phyloP scores from a whole-genome alignment of 140 eudicot genomes.

The Bidens hawaiensis region DNA sequence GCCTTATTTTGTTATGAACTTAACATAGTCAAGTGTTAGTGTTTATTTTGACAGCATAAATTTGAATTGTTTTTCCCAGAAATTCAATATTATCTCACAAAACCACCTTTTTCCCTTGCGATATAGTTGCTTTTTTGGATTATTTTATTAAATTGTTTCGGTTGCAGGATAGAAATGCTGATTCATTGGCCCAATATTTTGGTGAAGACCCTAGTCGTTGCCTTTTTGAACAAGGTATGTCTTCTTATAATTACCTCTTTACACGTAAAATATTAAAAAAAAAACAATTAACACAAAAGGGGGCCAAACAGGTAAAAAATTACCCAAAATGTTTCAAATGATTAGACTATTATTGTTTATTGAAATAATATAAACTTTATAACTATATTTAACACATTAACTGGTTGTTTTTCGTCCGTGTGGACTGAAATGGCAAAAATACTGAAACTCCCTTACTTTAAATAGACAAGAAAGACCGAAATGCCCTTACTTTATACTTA shows the following conservation, averaged over 20 bases:
- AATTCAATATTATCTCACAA: no score
- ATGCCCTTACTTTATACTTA: no score
- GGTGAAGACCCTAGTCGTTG: slow-evolving; percentile 87
- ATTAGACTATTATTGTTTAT: neutral
- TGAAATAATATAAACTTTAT: neutral
- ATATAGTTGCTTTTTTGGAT: neutral
- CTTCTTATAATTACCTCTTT: neutral
- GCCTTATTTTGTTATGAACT: neutral
- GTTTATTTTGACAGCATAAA: no score
- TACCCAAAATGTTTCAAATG: neutral
- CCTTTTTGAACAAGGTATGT: slow-evolving; percentile 84
- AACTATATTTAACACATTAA: neutral
- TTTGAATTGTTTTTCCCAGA: neutral
- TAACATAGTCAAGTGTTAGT: neutral
- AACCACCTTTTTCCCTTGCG: no score
- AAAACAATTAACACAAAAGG: neutral
- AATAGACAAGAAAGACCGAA: no score
- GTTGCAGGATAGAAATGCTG: slow-evolving; percentile 74
- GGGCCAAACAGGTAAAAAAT: neutral
- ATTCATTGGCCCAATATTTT: slow-evolving; percentile 71
- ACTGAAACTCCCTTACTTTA: no score
- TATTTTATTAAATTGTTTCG: slow-evolving; percentile 8
- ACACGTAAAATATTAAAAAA: neutral
- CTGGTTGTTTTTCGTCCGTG: no score
- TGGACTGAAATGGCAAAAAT: no score